phyloP scores from a whole-genome alignment of 169 alveolate species.

The Amoebophrya sp. region DNA sequence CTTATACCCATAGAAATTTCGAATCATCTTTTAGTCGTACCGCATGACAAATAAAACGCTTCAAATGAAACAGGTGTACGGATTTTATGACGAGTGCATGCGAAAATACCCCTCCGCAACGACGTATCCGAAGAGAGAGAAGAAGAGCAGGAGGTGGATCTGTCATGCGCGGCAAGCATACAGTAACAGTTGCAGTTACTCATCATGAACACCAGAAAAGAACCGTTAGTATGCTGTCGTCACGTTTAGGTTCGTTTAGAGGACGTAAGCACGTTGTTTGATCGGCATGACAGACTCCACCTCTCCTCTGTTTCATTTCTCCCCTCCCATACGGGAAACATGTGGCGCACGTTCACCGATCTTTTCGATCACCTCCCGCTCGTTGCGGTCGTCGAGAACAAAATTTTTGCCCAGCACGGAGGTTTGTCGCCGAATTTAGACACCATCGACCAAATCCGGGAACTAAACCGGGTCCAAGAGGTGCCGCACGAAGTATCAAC shows the following conservation, averaged over 20 bases:
- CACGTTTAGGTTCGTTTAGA: no score
- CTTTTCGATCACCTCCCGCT: slow-evolving; percentile 94
- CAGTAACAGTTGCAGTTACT: not conserved
- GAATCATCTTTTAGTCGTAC: no score
- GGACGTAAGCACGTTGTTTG: no score
- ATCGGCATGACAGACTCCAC: no score
- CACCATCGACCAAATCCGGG: slow-evolving; percentile 43
- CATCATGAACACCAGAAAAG: no score
- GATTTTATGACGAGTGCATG: slow-evolving; percentile 98
- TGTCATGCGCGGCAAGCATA: not conserved
- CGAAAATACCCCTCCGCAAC: slow-evolving; percentile 87
- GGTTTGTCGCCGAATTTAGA: slow-evolving; percentile 90
- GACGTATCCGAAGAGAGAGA: no score
- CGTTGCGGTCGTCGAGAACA: slow-evolving; percentile 92
- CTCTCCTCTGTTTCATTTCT: no score
- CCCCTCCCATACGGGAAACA: no score
- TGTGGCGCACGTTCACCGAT: slow-evolving; percentile 61
- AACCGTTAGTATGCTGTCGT: no score
- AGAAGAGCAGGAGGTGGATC: no score
- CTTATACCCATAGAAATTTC: no score
- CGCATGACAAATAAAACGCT: no score
- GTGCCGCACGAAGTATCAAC: slow-evolving; percentile 99
- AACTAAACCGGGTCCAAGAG: slow-evolving; percentile 65
- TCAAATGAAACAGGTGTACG: slow-evolving; percentile 98
- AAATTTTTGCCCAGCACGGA: slow-evolving; percentile 96